These are phyloP conservation scores for Saccharomyces uvarum DNA, from an alignment of 1,139 yeast genomes.

Conservation along the genomic window DNA sequence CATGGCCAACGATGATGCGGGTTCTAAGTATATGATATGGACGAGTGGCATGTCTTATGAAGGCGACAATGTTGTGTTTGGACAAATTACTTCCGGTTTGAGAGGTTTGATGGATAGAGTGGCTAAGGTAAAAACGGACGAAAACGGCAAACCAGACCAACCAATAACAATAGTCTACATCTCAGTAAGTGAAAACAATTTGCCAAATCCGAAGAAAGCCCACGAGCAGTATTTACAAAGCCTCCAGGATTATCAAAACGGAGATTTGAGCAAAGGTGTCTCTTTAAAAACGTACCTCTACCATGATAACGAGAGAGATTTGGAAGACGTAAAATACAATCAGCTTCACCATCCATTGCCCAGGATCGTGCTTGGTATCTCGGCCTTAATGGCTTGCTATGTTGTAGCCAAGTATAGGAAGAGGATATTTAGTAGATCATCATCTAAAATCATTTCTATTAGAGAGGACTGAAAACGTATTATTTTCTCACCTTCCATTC, in stretches of 20 bases:
- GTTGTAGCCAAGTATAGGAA: constrained; percentile 10
- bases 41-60: constrained; percentile 26
- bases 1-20: constrained; percentile 67
- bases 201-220: constrained; percentile 14
- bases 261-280: constrained; percentile 23
- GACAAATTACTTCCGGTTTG: constrained; percentile 62
- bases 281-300: constrained; percentile 12
- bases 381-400: constrained; percentile 8
- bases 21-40: constrained; percentile 60
- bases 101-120: constrained; percentile 46
- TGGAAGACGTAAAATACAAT: constrained; percentile 13
- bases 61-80: constrained; percentile 65
- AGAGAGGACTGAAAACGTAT: neutral
- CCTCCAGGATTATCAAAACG: constrained; percentile 18
- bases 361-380: constrained; percentile 13
- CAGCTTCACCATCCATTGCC: constrained; percentile 17
- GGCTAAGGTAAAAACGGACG: constrained; percentile 43
- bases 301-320: constrained; percentile 8
- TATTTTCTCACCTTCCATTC: neutral
- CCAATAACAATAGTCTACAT: constrained; percentile 38
- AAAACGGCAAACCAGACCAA: constrained; percentile 35
- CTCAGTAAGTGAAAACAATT: constrained; percentile 17
- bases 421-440: constrained; percentile 12
- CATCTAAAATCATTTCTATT: neutral
- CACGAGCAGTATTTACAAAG: constrained; percentile 18